phyloP scores from a whole-genome alignment of 2,329 filamentous ascomycete genomes.

The Diaporthe sp. region DNA sequence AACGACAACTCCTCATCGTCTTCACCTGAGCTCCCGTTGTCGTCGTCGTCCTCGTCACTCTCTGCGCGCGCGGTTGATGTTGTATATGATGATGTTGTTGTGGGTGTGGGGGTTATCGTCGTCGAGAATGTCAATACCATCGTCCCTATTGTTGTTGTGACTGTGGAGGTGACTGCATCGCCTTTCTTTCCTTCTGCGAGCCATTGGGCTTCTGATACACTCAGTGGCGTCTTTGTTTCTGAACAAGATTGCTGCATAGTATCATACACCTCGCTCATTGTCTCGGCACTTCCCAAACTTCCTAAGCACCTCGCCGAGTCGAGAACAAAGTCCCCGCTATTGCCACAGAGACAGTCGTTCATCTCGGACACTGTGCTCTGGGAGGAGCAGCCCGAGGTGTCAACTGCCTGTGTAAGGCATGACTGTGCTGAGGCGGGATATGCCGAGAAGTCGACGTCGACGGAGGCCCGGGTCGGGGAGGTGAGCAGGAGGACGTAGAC shows the following conservation, averaged over 20 bases:
- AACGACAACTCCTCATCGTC: not conserved
- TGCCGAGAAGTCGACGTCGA: constrained; percentile 55
- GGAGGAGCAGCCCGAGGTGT: constrained; percentile 58
- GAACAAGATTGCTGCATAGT: constrained; percentile 32
- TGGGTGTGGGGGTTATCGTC: constrained; percentile 25
- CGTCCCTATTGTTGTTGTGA: constrained; percentile 35
- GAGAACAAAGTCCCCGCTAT: constrained; percentile 64
- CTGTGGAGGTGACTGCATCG: constrained; percentile 20
- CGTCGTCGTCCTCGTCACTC: not conserved
- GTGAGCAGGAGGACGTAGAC: constrained; percentile 14
- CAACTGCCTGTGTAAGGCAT: constrained; percentile 60
- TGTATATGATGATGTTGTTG: not conserved
- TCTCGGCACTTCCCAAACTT: not conserved
- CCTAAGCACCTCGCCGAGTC: constrained; percentile 63
- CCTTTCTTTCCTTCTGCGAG: not conserved
- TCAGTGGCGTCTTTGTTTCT: constrained; percentile 34
- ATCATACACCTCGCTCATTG: constrained; percentile 29
- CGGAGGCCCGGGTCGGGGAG: not conserved
- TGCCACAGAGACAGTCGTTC: constrained; percentile 66
- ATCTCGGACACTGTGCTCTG: constrained; percentile 52
- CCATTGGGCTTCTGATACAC: constrained; percentile 25
- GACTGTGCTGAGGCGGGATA: constrained; percentile 59
- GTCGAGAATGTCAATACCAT: constrained; percentile 33
- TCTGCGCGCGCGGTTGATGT: constrained; percentile 12
- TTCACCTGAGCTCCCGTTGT: not conserved